Conservation (phyloP, 345 rosid genomes). For the Rhodamnia rubescens region DNA sequence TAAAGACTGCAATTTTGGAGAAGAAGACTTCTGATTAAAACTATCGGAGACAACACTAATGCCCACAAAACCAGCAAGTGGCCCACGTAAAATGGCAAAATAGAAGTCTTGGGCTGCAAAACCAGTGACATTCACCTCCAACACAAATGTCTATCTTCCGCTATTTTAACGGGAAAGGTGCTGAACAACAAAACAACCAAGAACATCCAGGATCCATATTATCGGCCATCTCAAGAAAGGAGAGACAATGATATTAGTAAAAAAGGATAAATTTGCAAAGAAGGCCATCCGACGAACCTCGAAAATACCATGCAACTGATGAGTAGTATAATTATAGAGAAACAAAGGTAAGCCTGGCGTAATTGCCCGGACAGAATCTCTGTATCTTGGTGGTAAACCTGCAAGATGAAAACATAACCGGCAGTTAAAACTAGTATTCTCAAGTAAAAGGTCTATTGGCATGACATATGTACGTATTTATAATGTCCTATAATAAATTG, state of each 20-base stretch:
- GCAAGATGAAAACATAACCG: not conserved
- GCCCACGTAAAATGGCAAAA: not conserved
- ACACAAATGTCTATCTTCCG: not conserved
- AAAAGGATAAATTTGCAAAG: not conserved
- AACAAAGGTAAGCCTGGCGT: constrained; percentile 97
- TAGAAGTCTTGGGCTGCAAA: not conserved
- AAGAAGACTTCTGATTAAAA: not conserved
- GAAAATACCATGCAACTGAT: constrained; percentile 94
- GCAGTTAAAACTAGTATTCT: not conserved
- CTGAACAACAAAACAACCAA: not conserved
- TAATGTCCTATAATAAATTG: not conserved
- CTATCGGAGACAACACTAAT: not conserved
- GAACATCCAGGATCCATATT: not conserved
- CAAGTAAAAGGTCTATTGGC: not conserved
- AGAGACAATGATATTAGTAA: not conserved
- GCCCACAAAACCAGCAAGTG: not conserved
- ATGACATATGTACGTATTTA: not conserved
- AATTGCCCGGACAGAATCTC: constrained; percentile 95
- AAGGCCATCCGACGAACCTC: constrained; percentile 47
- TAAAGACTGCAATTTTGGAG: not conserved
- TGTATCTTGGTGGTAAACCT: constrained; percentile 97
- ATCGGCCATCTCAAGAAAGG: not conserved
- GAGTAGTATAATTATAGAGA: constrained; percentile 96
- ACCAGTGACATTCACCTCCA: not conserved
- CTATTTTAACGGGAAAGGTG: not conserved